Conservation (phyloP, 495 filamentous ascomycete species). For the Podospora appendiculata region DNA sequence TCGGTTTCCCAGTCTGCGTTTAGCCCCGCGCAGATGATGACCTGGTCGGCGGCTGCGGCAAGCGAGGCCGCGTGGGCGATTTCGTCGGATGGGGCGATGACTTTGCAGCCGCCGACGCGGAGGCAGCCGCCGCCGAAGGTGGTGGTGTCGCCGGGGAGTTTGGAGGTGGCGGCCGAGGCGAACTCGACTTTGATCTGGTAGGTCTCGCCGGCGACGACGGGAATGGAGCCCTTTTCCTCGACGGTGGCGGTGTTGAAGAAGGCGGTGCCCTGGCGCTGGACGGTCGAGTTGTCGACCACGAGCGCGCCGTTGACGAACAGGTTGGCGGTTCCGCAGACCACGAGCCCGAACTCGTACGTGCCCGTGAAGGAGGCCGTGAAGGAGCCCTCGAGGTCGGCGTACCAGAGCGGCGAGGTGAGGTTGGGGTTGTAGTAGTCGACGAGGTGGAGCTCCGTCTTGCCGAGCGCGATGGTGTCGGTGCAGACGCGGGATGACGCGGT, state of each 20-base stretch:
- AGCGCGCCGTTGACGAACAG: constrained; percentile 58
- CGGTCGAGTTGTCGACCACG: constrained; percentile 59
- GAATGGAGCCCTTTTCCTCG: constrained; percentile 50
- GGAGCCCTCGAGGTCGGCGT: constrained; percentile 53
- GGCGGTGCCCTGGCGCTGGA: constrained; percentile 51
- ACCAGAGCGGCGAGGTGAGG: constrained; percentile 48
- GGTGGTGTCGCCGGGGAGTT: constrained; percentile 44
- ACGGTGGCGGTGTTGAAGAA: constrained; percentile 56
- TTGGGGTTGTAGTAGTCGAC: constrained; percentile 57
- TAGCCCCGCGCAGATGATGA: constrained; percentile 54
- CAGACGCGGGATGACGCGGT: constrained; percentile 32
- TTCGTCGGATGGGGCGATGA: constrained; percentile 49
- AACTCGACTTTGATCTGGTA: constrained; percentile 58
- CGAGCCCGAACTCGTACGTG: constrained; percentile 52
- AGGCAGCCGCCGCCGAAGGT: constrained; percentile 57
- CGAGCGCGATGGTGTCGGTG: constrained; percentile 48
- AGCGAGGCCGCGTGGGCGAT: constrained; percentile 54
- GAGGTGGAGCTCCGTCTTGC: constrained; percentile 48
- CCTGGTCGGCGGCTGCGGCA: constrained; percentile 54
- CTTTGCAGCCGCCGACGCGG: constrained; percentile 53
- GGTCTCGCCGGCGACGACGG: constrained; percentile 50
- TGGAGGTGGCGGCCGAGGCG: constrained; percentile 55
- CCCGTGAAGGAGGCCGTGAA: constrained; percentile 48
- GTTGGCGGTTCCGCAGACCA: constrained; percentile 58
- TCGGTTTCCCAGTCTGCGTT: constrained; percentile 61